Percentiles rank a stretch among this genome's conserved stretches.
phyloP scores from a whole-genome alignment of 306 rosid species.

The Cicer bijugum region DNA sequence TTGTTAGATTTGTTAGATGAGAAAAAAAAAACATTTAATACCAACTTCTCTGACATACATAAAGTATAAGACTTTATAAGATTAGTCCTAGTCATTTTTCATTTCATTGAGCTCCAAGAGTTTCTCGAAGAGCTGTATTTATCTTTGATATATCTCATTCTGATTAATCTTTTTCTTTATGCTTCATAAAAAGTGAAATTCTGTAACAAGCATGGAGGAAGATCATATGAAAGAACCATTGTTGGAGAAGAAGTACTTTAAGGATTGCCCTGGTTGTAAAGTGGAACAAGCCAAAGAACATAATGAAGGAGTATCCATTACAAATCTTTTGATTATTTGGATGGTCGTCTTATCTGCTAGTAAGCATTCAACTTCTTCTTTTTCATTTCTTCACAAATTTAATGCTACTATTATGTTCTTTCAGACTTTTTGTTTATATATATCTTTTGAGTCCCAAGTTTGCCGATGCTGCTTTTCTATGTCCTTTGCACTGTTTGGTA shows the following conservation, averaged over 20 bases:
- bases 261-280: conserved; percentile 71
- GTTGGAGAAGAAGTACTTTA: conserved; percentile 55
- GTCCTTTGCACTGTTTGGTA: too few species aligned
- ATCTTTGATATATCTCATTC: neutral
- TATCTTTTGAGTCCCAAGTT: too few species aligned
- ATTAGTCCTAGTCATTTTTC: too few species aligned
- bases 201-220: conserved; percentile 47
- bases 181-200: neutral
- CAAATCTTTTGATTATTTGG: conserved; percentile 51
- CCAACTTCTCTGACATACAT: too few species aligned
- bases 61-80: too few species aligned
- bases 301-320: conserved; percentile 51
- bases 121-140: neutral
- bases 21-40: too few species aligned
- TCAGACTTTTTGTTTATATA: too few species aligned
- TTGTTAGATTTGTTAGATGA: too few species aligned
- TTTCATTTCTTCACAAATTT: neutral
- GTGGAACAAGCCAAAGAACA: conserved; percentile 53
- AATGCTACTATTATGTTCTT: too few species aligned
- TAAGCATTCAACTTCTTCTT: conserved; percentile 29
- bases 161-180: neutral
- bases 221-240: conserved; percentile 45
- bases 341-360: conserved; percentile 58
- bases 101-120: neutral
- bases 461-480: neutral